Conservation (phyloP, 2,329 filamentous ascomycete genomes). For the Aureobasidium sp. region DNA sequence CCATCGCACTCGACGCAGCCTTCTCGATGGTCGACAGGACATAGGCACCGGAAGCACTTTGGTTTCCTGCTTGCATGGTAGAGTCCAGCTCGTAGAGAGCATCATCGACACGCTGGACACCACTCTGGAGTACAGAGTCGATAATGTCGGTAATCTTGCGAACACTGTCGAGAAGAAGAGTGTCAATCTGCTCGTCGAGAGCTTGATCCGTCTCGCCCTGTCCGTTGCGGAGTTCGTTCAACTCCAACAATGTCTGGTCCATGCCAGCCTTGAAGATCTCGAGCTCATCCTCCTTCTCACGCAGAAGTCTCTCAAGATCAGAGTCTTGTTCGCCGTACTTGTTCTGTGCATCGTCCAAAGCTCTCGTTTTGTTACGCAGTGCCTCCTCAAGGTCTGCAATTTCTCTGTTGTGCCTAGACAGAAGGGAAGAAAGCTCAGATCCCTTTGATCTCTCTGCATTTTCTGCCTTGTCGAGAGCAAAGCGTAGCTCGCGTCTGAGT, state of each 20-base stretch:
- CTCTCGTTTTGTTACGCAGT: conserved; percentile 74
- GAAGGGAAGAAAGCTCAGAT: conserved; percentile 87
- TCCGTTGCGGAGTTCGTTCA: conserved; percentile 71
- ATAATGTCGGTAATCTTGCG: conserved; percentile 96
- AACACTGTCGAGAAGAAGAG: conserved; percentile 75
- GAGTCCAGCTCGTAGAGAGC: conserved; percentile 96
- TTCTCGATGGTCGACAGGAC: conserved; percentile 97
- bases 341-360: conserved; percentile 74
- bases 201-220: conserved; percentile 64
- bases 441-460: conserved; percentile 90
- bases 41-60: conserved; percentile 90
- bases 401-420: conserved; percentile 93
- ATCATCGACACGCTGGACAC: conserved; percentile 90
- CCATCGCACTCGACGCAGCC: conserved; percentile 85
- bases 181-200: conserved; percentile 85
- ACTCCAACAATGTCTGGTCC: conserved; percentile 89
- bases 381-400: conserved; percentile 95
- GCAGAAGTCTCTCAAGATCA: conserved; percentile 76
- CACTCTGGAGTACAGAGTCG: conserved; percentile 89
- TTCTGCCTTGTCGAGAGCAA: conserved; percentile 86
- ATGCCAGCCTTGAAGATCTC: conserved; percentile 97
- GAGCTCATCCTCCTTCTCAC: conserved; percentile 94
- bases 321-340: conserved; percentile 73
- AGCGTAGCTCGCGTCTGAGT: conserved; percentile 82
- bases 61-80: conserved; percentile 96